Evolutionary conservation across 345 rosid genomes (phyloP), one percentile per base, ranked within the genome.

Genomic region (Bruguiera parviflora): DNA sequence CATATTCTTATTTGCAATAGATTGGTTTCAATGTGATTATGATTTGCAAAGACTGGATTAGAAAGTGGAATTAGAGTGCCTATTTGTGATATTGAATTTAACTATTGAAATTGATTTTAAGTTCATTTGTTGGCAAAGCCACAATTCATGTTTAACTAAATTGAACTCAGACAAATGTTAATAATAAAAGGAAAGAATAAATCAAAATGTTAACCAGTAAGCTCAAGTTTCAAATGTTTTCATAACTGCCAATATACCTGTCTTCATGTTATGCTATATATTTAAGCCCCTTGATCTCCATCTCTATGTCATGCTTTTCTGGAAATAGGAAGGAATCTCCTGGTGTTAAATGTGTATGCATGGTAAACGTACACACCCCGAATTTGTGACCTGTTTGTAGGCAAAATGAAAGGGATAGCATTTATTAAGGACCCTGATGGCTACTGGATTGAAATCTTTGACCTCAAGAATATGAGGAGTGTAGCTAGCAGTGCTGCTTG

Each of bases 401-500:
- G 99, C 67, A 90, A 92, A 79, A 81, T 95, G 96, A 95, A 92
- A 80, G 89, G 86, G 33, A 52, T 90, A 71, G 99, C 98, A 43
- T 95, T 95, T 79, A 92, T 95, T 47, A 92, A 90, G 86, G 99
- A 92, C 84, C 99, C 98, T 63, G 98, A 92, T 83, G 94, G 97
- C 79, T 87, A 95, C 74, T 89, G 96, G 97, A 92, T 89, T 51
- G 97, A 95, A 82, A 92, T 95, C 83, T 92, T 92, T 63, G 96
- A 95, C 76, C 87, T 86, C 68, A 85, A 83, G 63, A 83, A 75
- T 60, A 87, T 88, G 31, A 84, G 87, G 39, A 77, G 69, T 43
- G 39, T 71, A 20, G 2, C 85, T 7, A 74, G 15, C 31, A 4
- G 32, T 52, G 84, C 79, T 69, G 80, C 84, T 69, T 91, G 87